Evolutionary conservation across 768 basidiomycete genomes (phyloP), one percentile per base, ranked within the genome.

Genomic region (Leccinellum albellum): DNA sequence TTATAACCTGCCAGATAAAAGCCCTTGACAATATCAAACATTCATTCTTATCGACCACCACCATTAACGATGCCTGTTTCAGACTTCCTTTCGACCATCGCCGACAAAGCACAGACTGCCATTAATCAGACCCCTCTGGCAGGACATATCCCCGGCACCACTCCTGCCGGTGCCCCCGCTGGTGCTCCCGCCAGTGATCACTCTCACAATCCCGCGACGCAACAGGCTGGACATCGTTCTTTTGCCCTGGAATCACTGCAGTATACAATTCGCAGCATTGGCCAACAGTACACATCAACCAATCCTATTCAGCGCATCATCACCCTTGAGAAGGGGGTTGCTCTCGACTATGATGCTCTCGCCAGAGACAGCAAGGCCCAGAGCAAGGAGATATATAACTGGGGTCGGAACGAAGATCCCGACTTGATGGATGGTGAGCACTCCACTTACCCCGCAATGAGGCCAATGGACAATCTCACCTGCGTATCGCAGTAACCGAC

Each of bases 341-440:
- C 87, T 20, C 79, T 94, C 61, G 89, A 90, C 70, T 80, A 82
- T 64, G 87, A 91, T 61, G 79, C 77, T 56, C 71, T 86, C 29
- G 76, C 84, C 3, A 82, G 87, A 61, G 85, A 91, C 64, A 66
- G 79, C 8, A 86, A 91, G 67, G 74, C 81, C 1, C 84, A 86
- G 67, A 89, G 89, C 79, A 93, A 92, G 72, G 92, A 93, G 58
- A 74, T 93, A 24, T 94, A 91, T 64, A 82, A 81, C 14, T 94
- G 91, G 91, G 91, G 91, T 13, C 90, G 92, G 68, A 65, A 68
- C 1, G 87, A 92, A 64, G 70, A 73, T 6, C 77, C 80, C 20
- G 91, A 94, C 75, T 58, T 94, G 69, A 91, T 83, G 65, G 91
- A 91, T 74, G 87, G 88, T 86, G 54, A 46, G 79, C 50, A 14